Base-by-base conservation (phyloP, 2,329 filamentous ascomycete genomes). In the Coleophoma eucalyptorum region DNA sequence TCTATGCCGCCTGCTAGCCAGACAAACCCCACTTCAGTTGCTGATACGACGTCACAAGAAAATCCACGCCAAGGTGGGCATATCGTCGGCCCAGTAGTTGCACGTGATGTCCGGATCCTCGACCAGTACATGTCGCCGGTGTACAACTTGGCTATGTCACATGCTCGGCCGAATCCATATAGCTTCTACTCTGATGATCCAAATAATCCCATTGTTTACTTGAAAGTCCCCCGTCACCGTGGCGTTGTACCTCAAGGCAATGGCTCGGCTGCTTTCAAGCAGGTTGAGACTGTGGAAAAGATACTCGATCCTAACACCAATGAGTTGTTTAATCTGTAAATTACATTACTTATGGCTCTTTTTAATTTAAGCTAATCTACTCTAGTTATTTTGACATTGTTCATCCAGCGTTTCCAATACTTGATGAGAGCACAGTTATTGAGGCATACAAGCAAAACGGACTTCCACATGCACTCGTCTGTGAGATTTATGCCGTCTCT, bases 341-440 rank as follows among this genome's bases (percentile, higher is more conserved):
- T 60, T 12, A 6, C 5, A 26, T 8, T 26, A 3, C 2, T 26
- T 6, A 3, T 26, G 6, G 10, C 10, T 26, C 2, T 6, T 26
- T 26, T 7, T 26, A 6, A 7, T 26, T 26, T 26, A 8, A 26
- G 26, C 26, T 26, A 6, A 26, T 26, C 26, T 26, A 26, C 11
- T 31, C 2, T 48, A 80, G 77, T 32, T 83, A 82, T 58, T 76
- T 83, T 50, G 68, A 73, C 32, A 73, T 77, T 49, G 74, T 79
- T 37, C 81, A 85, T 60, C 68, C 69, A n/a, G 81, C 79, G n/a
- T 80, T 85, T 52, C 83, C 82, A 0, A 67, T 86, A 2, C 70
- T 85, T 7, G 80, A 86, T 52, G 76, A 80, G 41, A 63, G 52
- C 69, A 70, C 11, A 74, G 76, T 19, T 78, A 76, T 50, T 67